Evolutionary conservation across 805 yeast species (phyloP).

Genomic region (Kodamaea lidongshanica): DNA sequence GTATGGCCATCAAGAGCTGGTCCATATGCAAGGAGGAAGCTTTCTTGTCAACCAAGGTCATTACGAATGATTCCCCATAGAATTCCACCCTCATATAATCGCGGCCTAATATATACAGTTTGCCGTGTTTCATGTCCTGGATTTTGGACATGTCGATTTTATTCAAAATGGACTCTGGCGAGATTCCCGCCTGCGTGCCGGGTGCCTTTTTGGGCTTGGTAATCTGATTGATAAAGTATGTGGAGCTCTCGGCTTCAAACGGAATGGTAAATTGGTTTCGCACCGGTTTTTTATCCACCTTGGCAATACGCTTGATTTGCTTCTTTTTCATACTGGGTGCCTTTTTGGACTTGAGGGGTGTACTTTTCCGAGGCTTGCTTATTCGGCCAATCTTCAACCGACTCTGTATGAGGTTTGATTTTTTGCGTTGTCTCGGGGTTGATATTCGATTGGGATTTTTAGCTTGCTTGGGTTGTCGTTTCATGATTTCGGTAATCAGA

Average conservation of each 20-base stretch:
- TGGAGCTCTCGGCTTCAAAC: conserved; percentile 31
- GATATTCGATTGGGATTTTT: too few relatives aligned
- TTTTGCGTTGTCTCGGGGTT: too few relatives aligned
- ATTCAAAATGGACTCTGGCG: conserved; percentile 9
- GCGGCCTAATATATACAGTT: conserved; percentile 7
- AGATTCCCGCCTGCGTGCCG: neutral
- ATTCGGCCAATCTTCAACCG: too few relatives aligned
- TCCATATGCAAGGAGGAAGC: conserved; percentile 15
- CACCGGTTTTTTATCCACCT: too few relatives aligned
- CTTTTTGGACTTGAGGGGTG: too few relatives aligned
- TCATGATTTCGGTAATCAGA: too few relatives aligned
- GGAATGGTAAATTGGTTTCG: conserved; percentile 30
- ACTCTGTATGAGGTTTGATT: too few relatives aligned
- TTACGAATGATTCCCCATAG: conserved; percentile 17
- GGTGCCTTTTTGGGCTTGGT: conserved; percentile 1
- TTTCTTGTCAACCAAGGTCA: conserved; percentile 20
- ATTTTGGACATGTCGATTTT: conserved; percentile 14
- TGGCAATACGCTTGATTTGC: too few relatives aligned
- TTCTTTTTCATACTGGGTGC: too few relatives aligned
- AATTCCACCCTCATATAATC: conserved; percentile 14
- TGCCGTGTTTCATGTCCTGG: conserved; percentile 14
- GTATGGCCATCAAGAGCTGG: conserved; percentile 16
- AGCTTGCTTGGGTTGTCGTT: too few relatives aligned
- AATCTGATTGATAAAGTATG: conserved; percentile 10
- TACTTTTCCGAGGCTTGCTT: too few relatives aligned